Evolutionary conservation across 108 stramenopile genomes (phyloP), one percentile per base, ranked within the genome.

Genomic region (Skeletonema potamos): DNA sequence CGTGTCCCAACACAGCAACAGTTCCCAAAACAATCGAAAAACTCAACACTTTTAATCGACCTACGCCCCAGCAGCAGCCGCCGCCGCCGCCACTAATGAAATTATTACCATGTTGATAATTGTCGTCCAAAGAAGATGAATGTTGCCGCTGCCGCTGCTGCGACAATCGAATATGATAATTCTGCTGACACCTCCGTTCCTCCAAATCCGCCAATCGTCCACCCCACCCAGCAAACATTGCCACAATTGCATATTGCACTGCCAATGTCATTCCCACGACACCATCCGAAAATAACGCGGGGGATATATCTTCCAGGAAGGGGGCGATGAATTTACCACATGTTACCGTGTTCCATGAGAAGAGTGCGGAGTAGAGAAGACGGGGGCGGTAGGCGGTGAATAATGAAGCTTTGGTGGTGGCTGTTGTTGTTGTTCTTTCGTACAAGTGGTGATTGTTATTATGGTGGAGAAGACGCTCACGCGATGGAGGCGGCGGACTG

Each of bases 281-380:
- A 6, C 71, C 33, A 27, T 79, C 76, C 7, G 59, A 22, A 24
- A 85, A 68, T 51, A 51, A 24, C 8, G 34, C 39, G 0, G 66
- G 74, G 1, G 81, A 74, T 28, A 83, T 58, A 20, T 80, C 58
- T 70, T 85, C 58, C 9, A 89, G 63, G 56, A 89, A 84, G 3
- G 83, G 70, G 7, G 83, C 84, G 4, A 82, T 74, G 56, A 89
- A 87, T 43, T 86, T 72, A 1, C 89, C 89, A 2, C 82, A 82
- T 1, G 83, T 80, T 9, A 86, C 58, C 6, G 78, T 66, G 18
- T 85, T 74, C 83, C 81, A 84, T 1, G 58, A 43, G 56, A 89
- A 89, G 7, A 85, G 33, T 3, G 64, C 27, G 10, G 43, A 67
- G 62, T 83, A 84, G 13, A 89, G 33, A 10, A 74, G 54, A 32